These are phyloP conservation scores for Singerocomus inundabilis DNA, from an alignment of 1,284 basidiomycete species.

Conservation along the genomic window DNA sequence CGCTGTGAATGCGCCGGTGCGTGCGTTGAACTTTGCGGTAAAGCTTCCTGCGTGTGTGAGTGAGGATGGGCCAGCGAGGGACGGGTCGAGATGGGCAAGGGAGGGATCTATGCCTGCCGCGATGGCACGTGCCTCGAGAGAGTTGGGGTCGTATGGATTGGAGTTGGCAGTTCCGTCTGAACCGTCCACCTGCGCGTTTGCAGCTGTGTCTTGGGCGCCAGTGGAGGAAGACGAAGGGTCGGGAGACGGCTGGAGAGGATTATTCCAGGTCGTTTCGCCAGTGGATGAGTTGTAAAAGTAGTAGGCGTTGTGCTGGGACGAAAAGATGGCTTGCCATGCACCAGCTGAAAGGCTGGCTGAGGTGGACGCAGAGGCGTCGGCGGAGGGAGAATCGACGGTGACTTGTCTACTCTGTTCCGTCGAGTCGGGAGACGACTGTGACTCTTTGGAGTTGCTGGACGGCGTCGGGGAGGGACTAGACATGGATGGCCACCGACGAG, in stretches of 20 bases:
- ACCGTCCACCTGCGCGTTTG: background rate
- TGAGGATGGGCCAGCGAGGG: conserved; percentile 45
- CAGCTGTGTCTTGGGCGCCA: conserved; percentile 1
- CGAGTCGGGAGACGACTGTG: background rate
- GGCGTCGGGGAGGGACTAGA: conserved; percentile 3
- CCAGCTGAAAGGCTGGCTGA: conserved; percentile 28
- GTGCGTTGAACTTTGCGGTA: conserved; percentile 79
- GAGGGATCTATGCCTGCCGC: conserved; percentile 83
- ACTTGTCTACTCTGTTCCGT: conserved; percentile 7
- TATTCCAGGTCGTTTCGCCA: conserved; percentile 85
- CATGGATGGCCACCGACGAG: conserved; percentile 9
- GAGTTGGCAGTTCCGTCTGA: conserved; percentile 3
- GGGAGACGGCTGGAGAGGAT: conserved; percentile 59
- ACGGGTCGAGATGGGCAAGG: conserved; percentile 79
- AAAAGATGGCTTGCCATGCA: conserved; percentile 85
- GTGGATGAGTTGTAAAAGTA: conserved; percentile 85
- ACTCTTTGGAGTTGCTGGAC: conserved; percentile 1
- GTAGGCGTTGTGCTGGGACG: conserved; percentile 78
- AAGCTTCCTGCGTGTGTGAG: conserved; percentile 48
- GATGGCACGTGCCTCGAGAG: conserved; percentile 60
- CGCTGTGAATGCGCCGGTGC: conserved; percentile 77
- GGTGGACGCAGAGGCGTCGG: conserved; percentile 1
- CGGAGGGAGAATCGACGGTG: conserved; percentile 1
- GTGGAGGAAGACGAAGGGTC: conserved; percentile 26
- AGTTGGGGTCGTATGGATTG: conserved; percentile 34